phyloP scores from a whole-genome alignment of 495 filamentous ascomycete species.

The Penicilliopsis zonata region DNA sequence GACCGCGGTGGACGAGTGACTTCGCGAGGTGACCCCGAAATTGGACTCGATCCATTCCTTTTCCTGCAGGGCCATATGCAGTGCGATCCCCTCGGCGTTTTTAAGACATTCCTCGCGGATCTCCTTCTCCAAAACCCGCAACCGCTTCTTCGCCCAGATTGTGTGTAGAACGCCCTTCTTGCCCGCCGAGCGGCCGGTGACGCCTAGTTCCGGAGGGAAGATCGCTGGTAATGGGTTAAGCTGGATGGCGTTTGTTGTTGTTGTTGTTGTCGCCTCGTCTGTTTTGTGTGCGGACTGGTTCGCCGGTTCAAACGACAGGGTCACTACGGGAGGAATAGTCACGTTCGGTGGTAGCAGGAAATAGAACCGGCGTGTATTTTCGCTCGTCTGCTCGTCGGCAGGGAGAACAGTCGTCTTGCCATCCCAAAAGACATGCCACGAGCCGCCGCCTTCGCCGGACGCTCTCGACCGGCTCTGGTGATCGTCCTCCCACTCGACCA shows the following conservation, averaged over 20 bases:
- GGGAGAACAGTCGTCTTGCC: slow-evolving; percentile 56
- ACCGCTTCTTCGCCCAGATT: slow-evolving; percentile 67
- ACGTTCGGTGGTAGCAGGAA: slow-evolving; percentile 59
- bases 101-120: slow-evolving; percentile 47
- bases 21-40: slow-evolving; percentile 46
- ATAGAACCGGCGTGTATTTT: slow-evolving; percentile 52
- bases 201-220: slow-evolving; percentile 59
- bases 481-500: slow-evolving; percentile 72
- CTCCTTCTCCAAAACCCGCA: slow-evolving; percentile 60
- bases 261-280: slow-evolving; percentile 4
- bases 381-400: slow-evolving; percentile 44
- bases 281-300: slow-evolving; percentile 7
- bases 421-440: slow-evolving; percentile 68
- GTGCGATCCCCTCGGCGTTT: slow-evolving; percentile 65
- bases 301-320: slow-evolving; percentile 39
- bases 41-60: slow-evolving; percentile 71
- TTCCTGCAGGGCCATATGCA: slow-evolving; percentile 71
- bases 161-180: slow-evolving; percentile 73
- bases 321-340: slow-evolving; percentile 54
- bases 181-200: slow-evolving; percentile 50
- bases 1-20: slow-evolving; percentile 2
- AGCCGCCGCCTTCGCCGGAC: slow-evolving; percentile 17
- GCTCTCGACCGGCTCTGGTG: slow-evolving; percentile 23
- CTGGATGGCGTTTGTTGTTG: slow-evolving; percentile 16
- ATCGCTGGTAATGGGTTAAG: slow-evolving; percentile 73